Percentiles rank a stretch among this genome's conserved stretches.
phyloP scores from a whole-genome alignment of 257 asterid genomes.

The Gentiana dahurica region DNA sequence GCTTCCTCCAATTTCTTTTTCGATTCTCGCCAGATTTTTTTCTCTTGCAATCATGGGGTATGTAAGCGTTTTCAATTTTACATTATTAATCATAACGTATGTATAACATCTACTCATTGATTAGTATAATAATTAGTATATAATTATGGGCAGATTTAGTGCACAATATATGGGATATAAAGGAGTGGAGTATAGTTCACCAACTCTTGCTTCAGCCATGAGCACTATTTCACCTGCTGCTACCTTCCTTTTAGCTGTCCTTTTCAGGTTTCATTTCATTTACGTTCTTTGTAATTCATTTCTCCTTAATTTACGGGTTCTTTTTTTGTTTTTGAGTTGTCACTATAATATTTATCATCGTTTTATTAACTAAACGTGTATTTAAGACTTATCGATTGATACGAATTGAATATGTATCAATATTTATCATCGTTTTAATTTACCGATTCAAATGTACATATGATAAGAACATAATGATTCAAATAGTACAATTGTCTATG shows the following conservation, averaged over 20 bases:
- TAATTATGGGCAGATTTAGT: constrained; percentile 3
- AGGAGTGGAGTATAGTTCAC: constrained; percentile 11
- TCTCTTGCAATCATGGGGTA: constrained; percentile 15
- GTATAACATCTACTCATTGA: not conserved
- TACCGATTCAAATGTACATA: too few relatives aligned
- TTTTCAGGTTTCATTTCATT: constrained; percentile 8
- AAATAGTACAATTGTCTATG: too few relatives aligned
- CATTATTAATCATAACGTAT: not conserved
- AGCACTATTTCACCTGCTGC: constrained; percentile 12
- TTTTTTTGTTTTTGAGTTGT: too few relatives aligned
- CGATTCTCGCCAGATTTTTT: constrained; percentile 5
- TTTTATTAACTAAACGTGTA: too few relatives aligned
- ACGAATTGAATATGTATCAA: too few relatives aligned
- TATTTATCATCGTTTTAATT: too few relatives aligned
- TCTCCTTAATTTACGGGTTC: too few relatives aligned
- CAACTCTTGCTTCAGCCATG: constrained; percentile 16
- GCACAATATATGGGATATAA: constrained; percentile 4
- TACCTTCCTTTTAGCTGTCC: constrained; percentile 13
- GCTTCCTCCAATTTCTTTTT: constrained; percentile 9
- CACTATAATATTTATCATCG: too few relatives aligned
- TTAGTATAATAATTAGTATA: too few relatives aligned
- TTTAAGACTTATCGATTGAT: too few relatives aligned
- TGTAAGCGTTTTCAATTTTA: not conserved
- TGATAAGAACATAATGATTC: too few relatives aligned
- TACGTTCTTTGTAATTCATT: too few relatives aligned